Base-by-base conservation (phyloP, 1,284 basidiomycete species). In the Athelia sp. region DNA sequence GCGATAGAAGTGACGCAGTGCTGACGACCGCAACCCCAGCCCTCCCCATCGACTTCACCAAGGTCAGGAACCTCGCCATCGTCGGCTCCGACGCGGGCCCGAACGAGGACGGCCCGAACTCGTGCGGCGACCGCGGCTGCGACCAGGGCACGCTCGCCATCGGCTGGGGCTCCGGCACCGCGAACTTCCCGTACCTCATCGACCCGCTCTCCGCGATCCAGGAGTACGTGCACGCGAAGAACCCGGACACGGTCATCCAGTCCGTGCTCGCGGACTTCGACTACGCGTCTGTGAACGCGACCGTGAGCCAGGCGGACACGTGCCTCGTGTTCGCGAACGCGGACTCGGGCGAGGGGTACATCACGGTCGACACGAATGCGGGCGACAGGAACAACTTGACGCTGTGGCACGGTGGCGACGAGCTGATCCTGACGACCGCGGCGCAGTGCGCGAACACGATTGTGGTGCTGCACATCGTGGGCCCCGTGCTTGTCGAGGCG, bases 131-230 rank as follows among this genome's bases (percentile, higher is more conserved):
- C 47, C 68, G 68, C 43, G 70, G 69, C 52, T 59, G 68, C 13
- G 77, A 82, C 47, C 66, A 66, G n/a, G 78, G 79, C 6, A 72
- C 78, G 2, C 71, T 85, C 2, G 81, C 76, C 9, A 71, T 80
- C 69, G 84, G 83, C 4, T 85, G 83, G 82, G 83, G 81, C 22
- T 77, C 75, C 18, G 84, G 83, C 53, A 71, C 72, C 13, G 60
- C 58, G 18, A 61, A 64, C 29, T 69, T 72, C 49, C 56, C 55
- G 11, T 73, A 73, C 47, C 62, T 73, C 14, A 50, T 70, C 36
- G 26, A 72, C 67, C 72, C 70, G 2, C 60, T 66, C 19, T 69
- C 71, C 55, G 72, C 72, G 15, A 67, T 72, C 43, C 65, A 63
- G 48, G 48, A 56, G 3, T 66, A 63, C 21, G 61, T 71, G 1